Evolutionary conservation across 176 grass and related monocot genomes (phyloP).

Genomic region (Paspalum vaginatum): DNA sequence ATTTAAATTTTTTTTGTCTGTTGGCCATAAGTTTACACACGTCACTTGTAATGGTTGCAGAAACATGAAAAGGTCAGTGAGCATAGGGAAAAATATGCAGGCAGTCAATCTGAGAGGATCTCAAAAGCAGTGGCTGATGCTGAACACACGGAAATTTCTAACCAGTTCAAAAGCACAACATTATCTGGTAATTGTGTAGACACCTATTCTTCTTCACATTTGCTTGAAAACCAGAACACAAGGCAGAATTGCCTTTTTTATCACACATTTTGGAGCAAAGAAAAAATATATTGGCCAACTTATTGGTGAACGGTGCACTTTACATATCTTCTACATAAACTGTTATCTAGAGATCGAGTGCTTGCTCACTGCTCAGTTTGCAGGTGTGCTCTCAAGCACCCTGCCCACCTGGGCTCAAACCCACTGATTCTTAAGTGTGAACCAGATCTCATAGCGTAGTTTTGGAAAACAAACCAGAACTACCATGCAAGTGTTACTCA

Average conservation of each 20-base stretch:
- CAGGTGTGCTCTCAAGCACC: not conserved
- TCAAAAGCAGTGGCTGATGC: slow-evolving; percentile 66
- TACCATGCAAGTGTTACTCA: not conserved
- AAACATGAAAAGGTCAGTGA: slow-evolving; percentile 73
- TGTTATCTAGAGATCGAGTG: not conserved
- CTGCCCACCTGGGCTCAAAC: not conserved
- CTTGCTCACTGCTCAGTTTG: not conserved
- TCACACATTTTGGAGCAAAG: not conserved
- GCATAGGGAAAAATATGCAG: slow-evolving; percentile 71
- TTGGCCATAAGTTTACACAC: slow-evolving; percentile 21
- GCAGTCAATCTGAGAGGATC: slow-evolving; percentile 87
- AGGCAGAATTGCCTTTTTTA: not conserved
- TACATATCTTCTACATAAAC: not conserved
- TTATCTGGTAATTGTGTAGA: slow-evolving; percentile 57
- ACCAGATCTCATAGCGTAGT: not conserved
- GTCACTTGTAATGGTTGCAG: slow-evolving; percentile 52
- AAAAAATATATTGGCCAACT: not conserved
- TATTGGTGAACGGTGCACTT: not conserved
- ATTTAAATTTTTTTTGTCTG: slow-evolving; percentile 9
- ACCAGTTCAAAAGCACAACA: slow-evolving; percentile 70
- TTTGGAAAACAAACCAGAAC: not conserved
- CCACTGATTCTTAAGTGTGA: not conserved
- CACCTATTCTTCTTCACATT: not conserved
- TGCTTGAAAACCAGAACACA: not conserved
- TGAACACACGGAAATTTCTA: slow-evolving; percentile 63